phyloP scores from a whole-genome alignment of 2,329 filamentous ascomycete genomes.

The Sporothrix pseudoabietina region DNA sequence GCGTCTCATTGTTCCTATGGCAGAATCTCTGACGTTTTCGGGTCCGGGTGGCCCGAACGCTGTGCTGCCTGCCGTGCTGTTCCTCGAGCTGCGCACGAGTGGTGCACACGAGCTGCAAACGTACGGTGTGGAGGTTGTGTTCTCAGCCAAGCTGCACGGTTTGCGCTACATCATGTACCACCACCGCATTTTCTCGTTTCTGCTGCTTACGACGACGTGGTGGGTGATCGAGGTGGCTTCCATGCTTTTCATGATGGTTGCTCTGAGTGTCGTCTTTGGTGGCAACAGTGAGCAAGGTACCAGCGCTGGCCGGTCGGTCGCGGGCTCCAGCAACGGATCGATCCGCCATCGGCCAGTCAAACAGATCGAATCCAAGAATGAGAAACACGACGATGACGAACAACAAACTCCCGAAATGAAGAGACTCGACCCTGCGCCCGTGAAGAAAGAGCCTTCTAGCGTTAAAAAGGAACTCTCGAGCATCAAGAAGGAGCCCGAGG shows the following conservation, averaged over 20 bases:
- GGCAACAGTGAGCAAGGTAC: neutral
- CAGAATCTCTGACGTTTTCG: constrained; percentile 70
- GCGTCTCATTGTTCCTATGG: constrained; percentile 67
- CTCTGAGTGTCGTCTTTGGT: constrained; percentile 45
- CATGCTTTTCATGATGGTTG: constrained; percentile 65
- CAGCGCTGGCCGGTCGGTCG: neutral
- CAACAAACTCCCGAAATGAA: neutral
- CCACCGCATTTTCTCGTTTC: constrained; percentile 69
- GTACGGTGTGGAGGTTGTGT: constrained; percentile 67
- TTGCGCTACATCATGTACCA: constrained; percentile 86
- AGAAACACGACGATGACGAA: neutral
- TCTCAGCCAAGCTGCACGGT: constrained; percentile 75
- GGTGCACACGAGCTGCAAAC: constrained; percentile 66
- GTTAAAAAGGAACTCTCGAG: neutral
- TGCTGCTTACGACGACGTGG: constrained; percentile 69
- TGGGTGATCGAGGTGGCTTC: constrained; percentile 75
- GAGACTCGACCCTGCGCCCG: neutral
- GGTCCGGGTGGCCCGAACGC: constrained; percentile 40
- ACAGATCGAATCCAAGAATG: neutral
- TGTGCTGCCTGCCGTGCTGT: constrained; percentile 50
- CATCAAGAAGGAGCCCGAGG: constrained; percentile 18
- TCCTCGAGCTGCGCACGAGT: constrained; percentile 64
- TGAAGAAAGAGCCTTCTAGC: neutral
- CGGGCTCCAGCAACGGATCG: neutral
- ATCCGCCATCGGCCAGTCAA: neutral